Percentiles rank a stretch among this genome's conserved stretches.
phyloP scores from a whole-genome alignment of 2,329 filamentous ascomycete genomes.

The Alternaria sp. region DNA sequence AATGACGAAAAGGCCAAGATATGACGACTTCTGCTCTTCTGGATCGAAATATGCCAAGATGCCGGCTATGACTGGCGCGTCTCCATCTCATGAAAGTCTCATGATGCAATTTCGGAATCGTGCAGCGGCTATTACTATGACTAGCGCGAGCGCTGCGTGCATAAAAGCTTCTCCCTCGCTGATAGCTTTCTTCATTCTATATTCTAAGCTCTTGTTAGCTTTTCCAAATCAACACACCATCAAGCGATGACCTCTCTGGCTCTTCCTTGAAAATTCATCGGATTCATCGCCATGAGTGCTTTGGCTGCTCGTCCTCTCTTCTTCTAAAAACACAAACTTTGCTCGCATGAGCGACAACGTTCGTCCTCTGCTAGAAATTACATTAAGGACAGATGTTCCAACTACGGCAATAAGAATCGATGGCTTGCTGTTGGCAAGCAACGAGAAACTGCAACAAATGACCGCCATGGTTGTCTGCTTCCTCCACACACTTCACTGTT shows the following conservation, averaged over 20 bases:
- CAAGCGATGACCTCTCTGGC: background rate
- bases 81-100: background rate
- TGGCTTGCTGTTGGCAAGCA: background rate
- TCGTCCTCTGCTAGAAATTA: fast-evolving
- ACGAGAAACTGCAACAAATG: background rate
- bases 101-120: background rate
- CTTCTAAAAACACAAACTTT: fast-evolving
- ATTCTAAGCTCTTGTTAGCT: background rate
- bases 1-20: too few species aligned
- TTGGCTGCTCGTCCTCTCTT: background rate
- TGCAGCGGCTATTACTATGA: fast-evolving
- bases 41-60: fast-evolving
- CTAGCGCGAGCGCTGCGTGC: background rate
- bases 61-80: background rate
- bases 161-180: background rate
- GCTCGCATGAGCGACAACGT: background rate
- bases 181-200: background rate
- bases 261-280: background rate
- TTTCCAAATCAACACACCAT: too few species aligned
- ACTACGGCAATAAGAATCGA: too few species aligned
- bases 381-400: too few species aligned
- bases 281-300: background rate
- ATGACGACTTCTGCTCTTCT: background rate
- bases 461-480: background rate
- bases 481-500: fast-evolving